A percentile compares a stretch with the other conserved stretches of the same genome.
Conservation (phyloP, 768 basidiomycete species). For the Mycena amicta region DNA sequence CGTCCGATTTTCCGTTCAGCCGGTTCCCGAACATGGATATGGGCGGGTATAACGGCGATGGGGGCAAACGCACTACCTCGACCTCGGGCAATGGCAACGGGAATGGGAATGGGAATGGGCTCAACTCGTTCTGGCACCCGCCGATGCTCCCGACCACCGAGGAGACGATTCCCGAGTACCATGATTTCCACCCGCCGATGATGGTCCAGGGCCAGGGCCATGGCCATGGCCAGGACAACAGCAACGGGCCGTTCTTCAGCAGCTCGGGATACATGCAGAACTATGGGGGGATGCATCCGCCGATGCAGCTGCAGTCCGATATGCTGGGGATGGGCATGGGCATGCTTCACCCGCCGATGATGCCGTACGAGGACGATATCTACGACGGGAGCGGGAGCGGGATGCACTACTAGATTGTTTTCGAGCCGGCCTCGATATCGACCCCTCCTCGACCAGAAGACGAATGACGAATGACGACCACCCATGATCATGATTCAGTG, state of each 20-base stretch:
- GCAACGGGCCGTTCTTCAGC: too few species aligned
- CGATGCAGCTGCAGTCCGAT: constrained; percentile 54
- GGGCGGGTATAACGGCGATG: constrained; percentile 11
- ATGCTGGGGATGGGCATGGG: constrained; percentile 25
- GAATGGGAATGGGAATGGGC: too few species aligned
- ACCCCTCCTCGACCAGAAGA: not conserved
- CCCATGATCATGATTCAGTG: not conserved
- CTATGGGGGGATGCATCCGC: constrained; percentile 40
- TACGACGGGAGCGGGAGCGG: constrained; percentile 15
- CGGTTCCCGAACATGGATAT: constrained; percentile 42
- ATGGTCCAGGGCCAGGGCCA: constrained; percentile 51
- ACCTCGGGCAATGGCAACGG: too few species aligned
- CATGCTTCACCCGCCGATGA: constrained; percentile 20
- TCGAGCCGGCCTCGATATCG: not conserved
- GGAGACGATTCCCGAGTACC: constrained; percentile 73
- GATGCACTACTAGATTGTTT: constrained; percentile 18
- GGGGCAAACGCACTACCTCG: constrained; percentile 49
- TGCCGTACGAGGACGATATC: constrained; percentile 20
- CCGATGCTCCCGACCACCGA: constrained; percentile 64
- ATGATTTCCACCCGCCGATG: constrained; percentile 58
- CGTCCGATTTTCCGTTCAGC: constrained; percentile 71
- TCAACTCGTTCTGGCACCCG: constrained; percentile 78
- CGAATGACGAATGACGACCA: constrained; percentile 1
- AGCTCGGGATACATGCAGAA: constrained; percentile 37
- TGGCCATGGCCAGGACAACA: too few species aligned